These are phyloP conservation scores for Amauroascus verrucosus DNA, from an alignment of 2,329 filamentous ascomycete species.

Conservation along the genomic window DNA sequence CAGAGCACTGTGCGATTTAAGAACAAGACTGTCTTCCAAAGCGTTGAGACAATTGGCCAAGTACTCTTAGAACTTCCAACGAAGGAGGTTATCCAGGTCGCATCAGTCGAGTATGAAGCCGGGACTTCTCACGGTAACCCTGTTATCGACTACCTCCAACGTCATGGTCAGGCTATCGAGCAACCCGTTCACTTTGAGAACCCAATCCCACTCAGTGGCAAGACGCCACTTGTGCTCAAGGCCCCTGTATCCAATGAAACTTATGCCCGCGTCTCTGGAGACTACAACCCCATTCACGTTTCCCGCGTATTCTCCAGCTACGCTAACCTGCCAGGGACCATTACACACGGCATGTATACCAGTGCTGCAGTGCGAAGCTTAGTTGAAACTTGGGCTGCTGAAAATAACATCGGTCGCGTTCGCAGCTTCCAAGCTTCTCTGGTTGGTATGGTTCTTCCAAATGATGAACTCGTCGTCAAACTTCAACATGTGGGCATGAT, in stretches of 20 bases:
- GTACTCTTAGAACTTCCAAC: constrained; percentile 89
- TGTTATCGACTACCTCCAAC: constrained; percentile 88
- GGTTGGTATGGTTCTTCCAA: constrained; percentile 97
- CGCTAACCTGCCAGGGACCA: constrained; percentile 89
- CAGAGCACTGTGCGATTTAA: constrained; percentile 88
- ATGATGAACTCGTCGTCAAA: constrained; percentile 89
- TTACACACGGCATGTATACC: constrained; percentile 99
- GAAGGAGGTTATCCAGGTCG: constrained; percentile 94
- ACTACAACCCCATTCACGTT: constrained; percentile 98
- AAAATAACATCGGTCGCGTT: constrained; percentile 96
- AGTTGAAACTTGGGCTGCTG: constrained; percentile 96
- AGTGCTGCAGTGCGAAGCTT: constrained; percentile 91
- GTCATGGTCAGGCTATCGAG: constrained; percentile 83
- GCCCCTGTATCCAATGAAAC: constrained; percentile 95
- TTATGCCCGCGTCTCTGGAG: constrained; percentile 92
- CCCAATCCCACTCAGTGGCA: constrained; percentile 86
- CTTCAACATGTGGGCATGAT: constrained; percentile 97
- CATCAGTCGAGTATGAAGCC: constrained; percentile 91
- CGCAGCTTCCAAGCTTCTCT: constrained; percentile 94
- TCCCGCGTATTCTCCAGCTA: constrained; percentile 94
- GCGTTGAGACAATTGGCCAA: constrained; percentile 81
- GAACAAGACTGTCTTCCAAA: constrained; percentile 85
- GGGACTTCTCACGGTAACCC: constrained; percentile 90
- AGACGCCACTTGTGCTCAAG: constrained; percentile 75
- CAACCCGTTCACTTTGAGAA: constrained; percentile 97